Evolutionary conservation across 331 rosid species (phyloP).

Genomic region (Arachis monticola): DNA sequence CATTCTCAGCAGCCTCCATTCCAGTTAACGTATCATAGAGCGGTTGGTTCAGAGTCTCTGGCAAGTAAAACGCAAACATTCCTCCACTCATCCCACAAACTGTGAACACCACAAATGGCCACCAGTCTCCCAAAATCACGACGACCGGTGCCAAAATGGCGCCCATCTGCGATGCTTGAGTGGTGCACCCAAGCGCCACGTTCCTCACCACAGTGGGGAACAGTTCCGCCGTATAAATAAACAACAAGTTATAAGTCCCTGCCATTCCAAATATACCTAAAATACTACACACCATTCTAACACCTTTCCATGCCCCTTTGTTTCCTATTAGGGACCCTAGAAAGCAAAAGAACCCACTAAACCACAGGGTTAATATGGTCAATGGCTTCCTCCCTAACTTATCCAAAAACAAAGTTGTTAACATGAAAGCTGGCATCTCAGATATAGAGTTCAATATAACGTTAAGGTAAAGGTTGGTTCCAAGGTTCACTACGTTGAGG

Average conservation of each 20-base stretch:
- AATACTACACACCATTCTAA: conserved; percentile 67
- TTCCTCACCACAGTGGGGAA: conserved; percentile 45
- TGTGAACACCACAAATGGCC: conserved; percentile 39
- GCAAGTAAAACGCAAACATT: conserved; percentile 30
- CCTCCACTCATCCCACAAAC: conserved; percentile 36
- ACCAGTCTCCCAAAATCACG: conserved; percentile 36
- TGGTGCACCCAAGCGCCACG: conserved; percentile 1
- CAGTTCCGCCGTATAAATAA: conserved; percentile 43
- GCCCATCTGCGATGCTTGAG: conserved; percentile 17
- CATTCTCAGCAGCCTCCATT: conserved; percentile 15
- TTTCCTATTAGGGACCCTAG: conserved; percentile 47
- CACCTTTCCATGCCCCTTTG: conserved; percentile 41
- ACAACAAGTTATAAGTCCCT: conserved; percentile 72
- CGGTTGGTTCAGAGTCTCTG: conserved; percentile 36
- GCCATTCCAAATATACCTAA: conserved; percentile 84
- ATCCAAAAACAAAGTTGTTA: conserved; percentile 50
- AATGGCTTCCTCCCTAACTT: conserved; percentile 41
- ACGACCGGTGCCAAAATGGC: conserved; percentile 42
- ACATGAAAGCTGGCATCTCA: conserved; percentile 57
- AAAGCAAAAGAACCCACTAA: conserved; percentile 69
- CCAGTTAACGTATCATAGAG: conserved; percentile 41
- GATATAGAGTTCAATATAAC: conserved; percentile 54
- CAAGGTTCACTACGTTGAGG: conserved; percentile 58
- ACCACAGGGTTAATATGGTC: conserved; percentile 63
- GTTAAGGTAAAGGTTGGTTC: conserved; percentile 53